Conservation (phyloP, 2,329 filamentous ascomycete species). For the Dothideomycetes sp. region DNA sequence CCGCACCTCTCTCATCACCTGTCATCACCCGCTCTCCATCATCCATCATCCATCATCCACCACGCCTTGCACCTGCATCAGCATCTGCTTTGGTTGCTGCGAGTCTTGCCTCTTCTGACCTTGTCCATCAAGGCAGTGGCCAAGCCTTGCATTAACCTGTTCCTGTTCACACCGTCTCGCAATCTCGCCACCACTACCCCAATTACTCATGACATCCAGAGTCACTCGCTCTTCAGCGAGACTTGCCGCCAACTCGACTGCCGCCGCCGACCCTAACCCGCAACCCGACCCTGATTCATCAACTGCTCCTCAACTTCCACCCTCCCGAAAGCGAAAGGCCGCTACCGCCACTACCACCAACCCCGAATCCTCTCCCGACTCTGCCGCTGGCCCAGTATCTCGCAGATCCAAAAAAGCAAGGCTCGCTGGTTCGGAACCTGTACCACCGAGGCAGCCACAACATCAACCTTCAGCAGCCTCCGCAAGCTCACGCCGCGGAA, state of each 20-base stretch:
- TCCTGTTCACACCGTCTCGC: background rate
- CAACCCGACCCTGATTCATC: constrained; percentile 1
- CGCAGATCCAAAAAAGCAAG: constrained; percentile 38
- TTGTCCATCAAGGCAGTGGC: background rate
- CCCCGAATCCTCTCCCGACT: constrained; percentile 38
- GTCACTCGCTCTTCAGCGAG: constrained; percentile 90
- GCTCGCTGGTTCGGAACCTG: constrained; percentile 43
- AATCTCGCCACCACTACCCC: background rate
- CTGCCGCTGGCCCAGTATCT: constrained; percentile 23
- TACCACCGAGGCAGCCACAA: no score
- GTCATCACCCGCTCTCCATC: no score
- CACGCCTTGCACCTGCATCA: background rate
- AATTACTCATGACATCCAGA: constrained; percentile 81
- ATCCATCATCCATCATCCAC: background rate
- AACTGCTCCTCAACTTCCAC: constrained; percentile 10
- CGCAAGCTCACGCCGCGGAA: constrained; percentile 47
- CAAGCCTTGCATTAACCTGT: background rate
- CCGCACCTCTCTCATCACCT: no score
- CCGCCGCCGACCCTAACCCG: constrained; percentile 21
- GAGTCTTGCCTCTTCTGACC: background rate
- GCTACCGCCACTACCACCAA: constrained; percentile 35
- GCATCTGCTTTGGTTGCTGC: background rate
- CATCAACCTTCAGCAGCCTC: constrained; percentile 26
- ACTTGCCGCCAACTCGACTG: constrained; percentile 58
- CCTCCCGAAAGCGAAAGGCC: constrained; percentile 26